Conservation (phyloP, 148 eudicot genomes). For the Hydrangea macrophylla region DNA sequence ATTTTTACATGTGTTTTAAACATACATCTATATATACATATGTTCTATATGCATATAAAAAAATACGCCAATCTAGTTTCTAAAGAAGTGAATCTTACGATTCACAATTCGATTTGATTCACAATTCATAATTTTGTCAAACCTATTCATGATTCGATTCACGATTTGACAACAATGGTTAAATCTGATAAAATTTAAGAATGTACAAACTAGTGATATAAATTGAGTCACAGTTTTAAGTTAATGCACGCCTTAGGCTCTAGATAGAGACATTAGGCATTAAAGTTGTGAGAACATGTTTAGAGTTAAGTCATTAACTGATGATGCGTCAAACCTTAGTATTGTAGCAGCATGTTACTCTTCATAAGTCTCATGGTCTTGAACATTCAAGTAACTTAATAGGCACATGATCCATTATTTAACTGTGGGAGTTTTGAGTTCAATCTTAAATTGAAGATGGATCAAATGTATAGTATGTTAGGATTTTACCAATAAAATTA, state of each 20-base stretch:
- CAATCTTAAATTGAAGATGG: not conserved
- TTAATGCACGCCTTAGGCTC: not conserved
- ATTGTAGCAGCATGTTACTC: not conserved
- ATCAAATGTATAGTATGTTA: not conserved
- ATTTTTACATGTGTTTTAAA: no score
- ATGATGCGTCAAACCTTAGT: no score
- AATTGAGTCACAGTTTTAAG: not conserved
- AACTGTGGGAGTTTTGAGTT: no score
- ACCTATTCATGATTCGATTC: no score
- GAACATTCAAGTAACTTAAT: no score
- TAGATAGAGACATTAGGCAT: not conserved
- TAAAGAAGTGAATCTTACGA: no score
- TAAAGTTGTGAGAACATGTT: not conserved
- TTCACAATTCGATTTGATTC: no score
- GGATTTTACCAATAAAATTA: not conserved
- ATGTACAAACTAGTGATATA: not conserved
- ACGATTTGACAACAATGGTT: no score
- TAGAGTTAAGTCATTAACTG: not conserved
- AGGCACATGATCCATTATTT: not conserved
- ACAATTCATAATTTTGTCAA: no score
- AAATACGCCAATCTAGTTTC: no score
- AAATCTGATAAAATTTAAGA: not conserved
- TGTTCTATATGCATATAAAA: no score
- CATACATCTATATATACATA: no score
- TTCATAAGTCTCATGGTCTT: not conserved